Percentiles rank a stretch among this genome's conserved stretches.
Evolutionary conservation across 2,329 filamentous ascomycete genomes (phyloP).

Genomic region (Apiospora hydei): DNA sequence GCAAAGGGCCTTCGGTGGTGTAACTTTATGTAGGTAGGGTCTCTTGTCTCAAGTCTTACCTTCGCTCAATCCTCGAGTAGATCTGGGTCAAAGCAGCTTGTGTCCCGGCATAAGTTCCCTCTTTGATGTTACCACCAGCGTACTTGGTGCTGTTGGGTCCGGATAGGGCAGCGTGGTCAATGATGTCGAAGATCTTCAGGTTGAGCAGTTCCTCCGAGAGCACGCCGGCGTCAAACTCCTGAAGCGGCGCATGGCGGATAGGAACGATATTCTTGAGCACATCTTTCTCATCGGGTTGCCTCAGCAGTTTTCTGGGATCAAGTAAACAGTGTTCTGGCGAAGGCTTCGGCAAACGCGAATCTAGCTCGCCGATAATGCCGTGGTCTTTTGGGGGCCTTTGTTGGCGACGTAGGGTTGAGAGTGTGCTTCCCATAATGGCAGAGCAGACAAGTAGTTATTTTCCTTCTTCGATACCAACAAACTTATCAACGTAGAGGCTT

Average conservation of each 20-base stretch:
- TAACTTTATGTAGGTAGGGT: too few relatives aligned
- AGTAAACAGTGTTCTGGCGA: neutral
- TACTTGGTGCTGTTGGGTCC: conserved; percentile 29
- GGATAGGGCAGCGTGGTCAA: neutral
- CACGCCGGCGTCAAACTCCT: conserved; percentile 45
- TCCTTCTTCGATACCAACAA: neutral
- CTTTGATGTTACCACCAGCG: conserved; percentile 39
- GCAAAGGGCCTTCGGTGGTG: neutral
- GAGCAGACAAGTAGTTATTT: neutral
- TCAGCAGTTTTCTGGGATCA: conserved; percentile 21
- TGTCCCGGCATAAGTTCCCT: conserved; percentile 44
- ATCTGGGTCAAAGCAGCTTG: conserved; percentile 45
- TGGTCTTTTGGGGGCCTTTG: neutral
- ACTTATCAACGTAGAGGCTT: neutral
- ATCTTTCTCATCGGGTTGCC: conserved; percentile 23
- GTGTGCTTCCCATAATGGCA: conserved; percentile 15
- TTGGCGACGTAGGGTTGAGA: conserved; percentile 9
- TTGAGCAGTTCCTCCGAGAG: conserved; percentile 43
- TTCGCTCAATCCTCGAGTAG: conserved; percentile 45
- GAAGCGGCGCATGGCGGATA: conserved; percentile 39
- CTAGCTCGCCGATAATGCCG: neutral
- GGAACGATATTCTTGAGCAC: conserved; percentile 14
- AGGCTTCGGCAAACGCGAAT: conserved; percentile 25
- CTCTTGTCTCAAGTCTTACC: conserved; percentile 34
- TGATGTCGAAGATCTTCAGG: conserved; percentile 36